Percentiles rank a stretch among this genome's conserved stretches.
Evolutionary conservation across 208 protist species (phyloP).

Genomic region (Lotmaria passim): DNA sequence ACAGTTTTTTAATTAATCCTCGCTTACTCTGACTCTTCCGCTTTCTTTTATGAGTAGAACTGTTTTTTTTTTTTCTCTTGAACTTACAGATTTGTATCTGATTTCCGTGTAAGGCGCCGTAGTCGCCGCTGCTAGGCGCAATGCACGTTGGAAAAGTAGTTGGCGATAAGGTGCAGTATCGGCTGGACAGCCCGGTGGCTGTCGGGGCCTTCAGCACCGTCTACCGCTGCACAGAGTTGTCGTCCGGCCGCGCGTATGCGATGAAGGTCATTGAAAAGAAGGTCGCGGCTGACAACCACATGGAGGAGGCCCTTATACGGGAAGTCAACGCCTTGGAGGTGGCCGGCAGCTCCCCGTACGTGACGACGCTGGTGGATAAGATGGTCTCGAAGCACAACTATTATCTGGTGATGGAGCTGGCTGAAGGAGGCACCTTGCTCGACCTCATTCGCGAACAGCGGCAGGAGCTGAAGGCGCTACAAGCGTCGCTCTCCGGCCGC

Average conservation of each 20-base stretch:
- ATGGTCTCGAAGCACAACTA: slow-evolving; percentile 79
- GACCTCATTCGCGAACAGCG: slow-evolving; percentile 53
- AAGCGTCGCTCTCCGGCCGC: slow-evolving; percentile 15
- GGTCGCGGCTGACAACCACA: slow-evolving; percentile 46
- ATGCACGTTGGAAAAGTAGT: slow-evolving; percentile 68
- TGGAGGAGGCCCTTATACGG: slow-evolving; percentile 62
- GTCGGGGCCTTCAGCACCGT: slow-evolving; percentile 85
- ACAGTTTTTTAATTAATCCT: not conserved
- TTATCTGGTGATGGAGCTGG: slow-evolving; percentile 84
- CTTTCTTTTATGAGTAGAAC: not conserved
- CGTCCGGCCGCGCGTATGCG: slow-evolving; percentile 49
- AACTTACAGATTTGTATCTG: too few relatives aligned
- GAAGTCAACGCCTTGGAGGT: slow-evolving; percentile 80
- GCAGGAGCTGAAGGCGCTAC: slow-evolving; percentile 24
- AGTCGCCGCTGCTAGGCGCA: not conserved
- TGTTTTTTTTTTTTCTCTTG: slow-evolving; percentile 4
- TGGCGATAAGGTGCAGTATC: slow-evolving; percentile 60
- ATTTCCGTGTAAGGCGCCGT: not conserved
- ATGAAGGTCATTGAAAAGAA: slow-evolving; percentile 74
- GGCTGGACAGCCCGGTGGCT: slow-evolving; percentile 59
- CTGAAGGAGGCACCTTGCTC: slow-evolving; percentile 78
- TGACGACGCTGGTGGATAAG: slow-evolving; percentile 74
- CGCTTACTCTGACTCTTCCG: too few relatives aligned
- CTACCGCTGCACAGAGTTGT: slow-evolving; percentile 67
- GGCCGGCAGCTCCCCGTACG: slow-evolving; percentile 47